Conservation (phyloP, 2,329 filamentous ascomycete genomes). For the Chlorencoelia australis region DNA sequence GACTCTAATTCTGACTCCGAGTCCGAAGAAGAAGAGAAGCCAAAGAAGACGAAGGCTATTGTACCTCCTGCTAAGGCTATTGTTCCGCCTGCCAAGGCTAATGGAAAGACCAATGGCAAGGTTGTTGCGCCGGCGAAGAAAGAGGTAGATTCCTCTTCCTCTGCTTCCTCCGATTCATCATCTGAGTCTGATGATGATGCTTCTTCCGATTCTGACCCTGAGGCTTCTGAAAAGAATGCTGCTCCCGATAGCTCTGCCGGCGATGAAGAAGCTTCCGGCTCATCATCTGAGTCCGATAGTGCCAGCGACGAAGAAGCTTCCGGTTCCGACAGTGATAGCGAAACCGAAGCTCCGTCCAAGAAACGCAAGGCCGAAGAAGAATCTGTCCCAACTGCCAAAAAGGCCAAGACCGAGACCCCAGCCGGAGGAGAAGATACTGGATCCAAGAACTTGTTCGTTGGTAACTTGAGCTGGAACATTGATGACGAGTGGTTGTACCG, state of each 20-base stretch:
- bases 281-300: slow-evolving; percentile 14
- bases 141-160: slow-evolving; percentile 28
- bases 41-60: no score
- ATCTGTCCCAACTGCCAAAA: slow-evolving; percentile 36
- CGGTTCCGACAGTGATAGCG: slow-evolving; percentile 14
- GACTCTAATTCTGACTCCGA: slow-evolving; percentile 21
- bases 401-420: slow-evolving; percentile 37
- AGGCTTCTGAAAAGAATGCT: slow-evolving; percentile 19
- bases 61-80: slow-evolving; percentile 13
- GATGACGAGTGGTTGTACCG: slow-evolving; percentile 62
- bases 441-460: slow-evolving; percentile 58
- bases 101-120: slow-evolving; percentile 6
- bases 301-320: slow-evolving; percentile 2
- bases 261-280: slow-evolving; percentile 16
- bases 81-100: slow-evolving; percentile 8
- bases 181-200: slow-evolving; percentile 12
- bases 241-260: slow-evolving; percentile 20
- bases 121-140: slow-evolving; percentile 26
- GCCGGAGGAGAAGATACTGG: slow-evolving; percentile 30
- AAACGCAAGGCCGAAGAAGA: slow-evolving; percentile 49
- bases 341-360: slow-evolving; percentile 36
- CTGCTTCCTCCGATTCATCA: slow-evolving; percentile 23
- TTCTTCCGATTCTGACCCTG: slow-evolving; percentile 16
- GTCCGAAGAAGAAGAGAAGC: slow-evolving; percentile 27
- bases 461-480: slow-evolving; percentile 66